A percentile compares a stretch with the other conserved stretches of the same genome.
phyloP scores from a whole-genome alignment of 257 asterid genomes.

The Solanum paucissectum region DNA sequence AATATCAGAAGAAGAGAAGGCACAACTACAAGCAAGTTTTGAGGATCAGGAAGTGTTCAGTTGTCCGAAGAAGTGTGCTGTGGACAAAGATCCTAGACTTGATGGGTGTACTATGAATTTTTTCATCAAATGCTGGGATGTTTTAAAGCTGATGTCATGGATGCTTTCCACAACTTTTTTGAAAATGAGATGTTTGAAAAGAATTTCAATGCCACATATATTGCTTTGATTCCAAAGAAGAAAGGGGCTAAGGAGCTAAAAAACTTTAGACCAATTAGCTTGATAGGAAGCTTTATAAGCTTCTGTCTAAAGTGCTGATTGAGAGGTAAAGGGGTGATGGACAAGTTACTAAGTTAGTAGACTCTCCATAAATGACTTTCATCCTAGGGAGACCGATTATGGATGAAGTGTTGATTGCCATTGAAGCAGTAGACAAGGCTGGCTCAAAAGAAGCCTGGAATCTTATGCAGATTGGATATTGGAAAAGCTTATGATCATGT shows the following conservation, averaged over 20 bases:
- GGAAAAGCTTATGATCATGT: not conserved
- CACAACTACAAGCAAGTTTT: not conserved
- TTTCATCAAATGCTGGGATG: not conserved
- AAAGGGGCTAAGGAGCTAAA: not conserved
- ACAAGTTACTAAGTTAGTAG: not conserved
- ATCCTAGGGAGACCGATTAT: not conserved
- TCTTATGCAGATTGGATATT: not conserved
- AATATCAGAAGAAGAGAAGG: not conserved
- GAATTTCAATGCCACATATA: not conserved
- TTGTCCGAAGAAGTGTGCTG: not conserved
- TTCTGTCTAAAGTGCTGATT: not conserved
- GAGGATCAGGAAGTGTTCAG: not conserved
- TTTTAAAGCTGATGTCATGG: not conserved
- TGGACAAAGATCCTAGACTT: not conserved
- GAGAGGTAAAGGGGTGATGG: not conserved
- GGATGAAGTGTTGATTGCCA: not conserved
- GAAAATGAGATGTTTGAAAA: not conserved
- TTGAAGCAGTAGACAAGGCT: not conserved
- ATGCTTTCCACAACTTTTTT: not conserved
- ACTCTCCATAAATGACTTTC: not conserved
- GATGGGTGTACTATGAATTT: not conserved
- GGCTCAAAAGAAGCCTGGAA: not conserved
- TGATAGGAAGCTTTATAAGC: not conserved
- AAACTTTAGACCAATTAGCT: not conserved
- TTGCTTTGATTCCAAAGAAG: not conserved